Conservation (phyloP, 441 rosid genomes). For the Euphorbia schlechtendalii region DNA sequence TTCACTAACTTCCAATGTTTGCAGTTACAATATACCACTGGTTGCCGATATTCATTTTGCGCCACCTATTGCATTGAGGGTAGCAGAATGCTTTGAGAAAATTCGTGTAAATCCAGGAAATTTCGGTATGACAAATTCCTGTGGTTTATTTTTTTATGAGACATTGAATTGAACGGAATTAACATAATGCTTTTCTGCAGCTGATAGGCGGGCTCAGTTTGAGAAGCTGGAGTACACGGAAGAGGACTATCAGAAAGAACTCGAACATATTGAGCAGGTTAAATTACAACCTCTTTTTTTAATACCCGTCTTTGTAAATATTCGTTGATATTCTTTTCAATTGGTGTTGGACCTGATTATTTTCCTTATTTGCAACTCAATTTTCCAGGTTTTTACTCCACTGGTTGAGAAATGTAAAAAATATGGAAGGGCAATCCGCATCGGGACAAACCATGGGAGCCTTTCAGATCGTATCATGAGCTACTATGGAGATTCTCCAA, state of each 20-base stretch:
- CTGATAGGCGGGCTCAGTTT: conserved; percentile 96
- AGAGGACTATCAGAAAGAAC: conserved; percentile 91
- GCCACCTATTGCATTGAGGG: conserved; percentile 79
- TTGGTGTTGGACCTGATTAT: background rate
- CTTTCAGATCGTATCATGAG: conserved; percentile 99
- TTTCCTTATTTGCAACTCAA: background rate
- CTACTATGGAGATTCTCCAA: conserved; percentile 92
- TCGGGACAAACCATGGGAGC: conserved; percentile 98
- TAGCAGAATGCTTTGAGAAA: conserved; percentile 94
- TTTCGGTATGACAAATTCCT: conserved; percentile 47
- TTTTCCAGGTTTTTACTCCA: conserved; percentile 70
- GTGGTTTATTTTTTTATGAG: conserved; percentile 16
- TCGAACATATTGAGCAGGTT: conserved; percentile 89
- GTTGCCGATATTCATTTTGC: conserved; percentile 99
- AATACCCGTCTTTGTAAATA: background rate
- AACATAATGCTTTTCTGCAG: conserved; percentile 39
- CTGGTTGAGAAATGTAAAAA: conserved; percentile 96
- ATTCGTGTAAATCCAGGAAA: conserved; percentile 99
- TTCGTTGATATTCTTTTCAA: background rate
- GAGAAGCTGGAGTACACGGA: conserved; percentile 84
- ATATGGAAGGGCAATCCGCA: conserved; percentile 96
- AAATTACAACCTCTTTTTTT: background rate
- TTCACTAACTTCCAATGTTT: conserved; percentile 22
- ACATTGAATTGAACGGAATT: conserved; percentile 9
- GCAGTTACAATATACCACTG: conserved; percentile 88